A percentile compares a stretch with the other conserved stretches of the same genome.
Evolutionary conservation across 176 grass and related monocot species (phyloP).

Genomic region (Oryza meyeriana): DNA sequence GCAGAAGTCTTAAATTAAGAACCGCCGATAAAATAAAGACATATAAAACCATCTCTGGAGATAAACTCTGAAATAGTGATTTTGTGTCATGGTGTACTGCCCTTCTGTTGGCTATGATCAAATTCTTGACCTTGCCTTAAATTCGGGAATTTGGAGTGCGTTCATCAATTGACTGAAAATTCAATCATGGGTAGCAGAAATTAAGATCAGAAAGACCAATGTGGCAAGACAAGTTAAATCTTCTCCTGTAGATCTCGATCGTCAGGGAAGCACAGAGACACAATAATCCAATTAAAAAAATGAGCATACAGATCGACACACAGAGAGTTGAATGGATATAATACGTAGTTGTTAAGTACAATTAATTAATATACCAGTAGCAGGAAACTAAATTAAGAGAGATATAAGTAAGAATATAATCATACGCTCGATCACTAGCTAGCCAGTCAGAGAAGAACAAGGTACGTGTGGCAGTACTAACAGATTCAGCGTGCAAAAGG

Average conservation of each 20-base stretch:
- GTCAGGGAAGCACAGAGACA: too few relatives aligned
- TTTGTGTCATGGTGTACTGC: too few relatives aligned
- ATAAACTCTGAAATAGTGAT: too few relatives aligned
- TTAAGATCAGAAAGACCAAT: too few relatives aligned
- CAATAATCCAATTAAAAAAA: conserved; percentile 11
- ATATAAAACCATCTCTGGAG: too few relatives aligned
- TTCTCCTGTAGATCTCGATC: too few relatives aligned
- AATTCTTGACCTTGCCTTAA: background rate
- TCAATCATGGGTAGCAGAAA: background rate
- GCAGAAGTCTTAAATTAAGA: background rate
- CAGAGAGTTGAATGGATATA: background rate
- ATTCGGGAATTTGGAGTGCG: background rate
- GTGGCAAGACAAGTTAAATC: too few relatives aligned
- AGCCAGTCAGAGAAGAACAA: background rate
- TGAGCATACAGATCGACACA: background rate
- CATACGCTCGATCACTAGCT: background rate
- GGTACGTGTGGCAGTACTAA: background rate
- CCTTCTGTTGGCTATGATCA: background rate
- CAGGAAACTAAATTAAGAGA: background rate
- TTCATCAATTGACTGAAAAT: background rate
- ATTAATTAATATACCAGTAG: background rate
- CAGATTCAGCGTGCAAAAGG: background rate
- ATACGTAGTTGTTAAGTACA: background rate
- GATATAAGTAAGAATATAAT: background rate
- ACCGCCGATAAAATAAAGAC: too few relatives aligned